phyloP scores from a whole-genome alignment of 306 rosid species.

The Vigna mungo region DNA sequence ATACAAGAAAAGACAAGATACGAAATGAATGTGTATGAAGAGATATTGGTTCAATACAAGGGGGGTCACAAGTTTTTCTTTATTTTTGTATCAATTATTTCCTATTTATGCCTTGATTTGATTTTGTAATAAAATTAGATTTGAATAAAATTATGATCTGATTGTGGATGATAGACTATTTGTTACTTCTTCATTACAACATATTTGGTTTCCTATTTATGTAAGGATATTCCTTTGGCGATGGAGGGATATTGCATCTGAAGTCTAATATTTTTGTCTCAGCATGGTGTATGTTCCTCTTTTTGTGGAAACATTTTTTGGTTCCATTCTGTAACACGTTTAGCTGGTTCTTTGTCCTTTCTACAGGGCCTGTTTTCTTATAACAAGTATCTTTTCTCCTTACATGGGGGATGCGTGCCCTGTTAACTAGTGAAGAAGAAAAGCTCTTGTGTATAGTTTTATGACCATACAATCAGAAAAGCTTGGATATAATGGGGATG shows the following conservation, averaged over 20 bases:
- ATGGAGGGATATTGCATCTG: not conserved
- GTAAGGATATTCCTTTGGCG: slow-evolving; percentile 2
- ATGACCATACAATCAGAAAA: slow-evolving; percentile 52
- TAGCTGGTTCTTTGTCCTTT: slow-evolving; percentile 44
- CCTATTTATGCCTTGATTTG: not conserved
- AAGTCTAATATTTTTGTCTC: slow-evolving; percentile 4
- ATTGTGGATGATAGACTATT: not conserved
- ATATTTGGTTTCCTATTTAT: not conserved
- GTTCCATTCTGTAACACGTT: slow-evolving; percentile 45
- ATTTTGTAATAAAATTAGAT: not conserved
- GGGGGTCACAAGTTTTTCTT: no score
- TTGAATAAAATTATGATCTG: not conserved
- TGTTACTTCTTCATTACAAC: not conserved
- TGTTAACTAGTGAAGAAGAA: slow-evolving; percentile 61
- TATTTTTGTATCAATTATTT: not conserved
- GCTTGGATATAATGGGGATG: slow-evolving; percentile 78
- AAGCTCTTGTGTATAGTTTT: slow-evolving; percentile 52
- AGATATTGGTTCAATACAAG: no score
- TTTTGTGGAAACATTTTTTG: slow-evolving; percentile 35
- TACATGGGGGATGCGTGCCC: slow-evolving; percentile 46
- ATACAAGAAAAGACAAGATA: no score
- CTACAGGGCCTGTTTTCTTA: slow-evolving; percentile 52
- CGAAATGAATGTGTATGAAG: no score
- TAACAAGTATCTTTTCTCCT: slow-evolving; percentile 38
- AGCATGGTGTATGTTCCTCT: slow-evolving; percentile 20